These are phyloP conservation scores for Farysia itapuensis DNA, from an alignment of 1,284 basidiomycete genomes.

Conservation along the genomic window DNA sequence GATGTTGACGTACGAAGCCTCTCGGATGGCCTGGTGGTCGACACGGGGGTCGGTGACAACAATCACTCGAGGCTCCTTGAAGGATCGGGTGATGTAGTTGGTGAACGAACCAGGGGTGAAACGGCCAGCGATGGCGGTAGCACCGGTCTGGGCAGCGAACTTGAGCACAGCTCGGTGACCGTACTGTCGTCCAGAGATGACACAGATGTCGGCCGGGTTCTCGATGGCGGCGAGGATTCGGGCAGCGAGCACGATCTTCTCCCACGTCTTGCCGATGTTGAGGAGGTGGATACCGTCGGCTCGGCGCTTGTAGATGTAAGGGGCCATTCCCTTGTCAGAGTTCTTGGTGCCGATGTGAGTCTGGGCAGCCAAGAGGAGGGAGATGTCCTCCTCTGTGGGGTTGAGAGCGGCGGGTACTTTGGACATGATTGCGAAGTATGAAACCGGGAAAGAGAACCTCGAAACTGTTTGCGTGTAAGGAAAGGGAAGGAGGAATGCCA, in stretches of 20 bases:
- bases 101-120: constrained; percentile 97
- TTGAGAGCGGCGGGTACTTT: constrained; percentile 90
- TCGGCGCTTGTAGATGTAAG: constrained; percentile 96
- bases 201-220: constrained; percentile 96
- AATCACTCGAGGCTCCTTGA: constrained; percentile 99
- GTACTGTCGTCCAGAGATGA: constrained; percentile 96
- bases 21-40: constrained; percentile 99
- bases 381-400: constrained; percentile 95
- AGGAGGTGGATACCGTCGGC: constrained; percentile 95
- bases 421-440: constrained; percentile 27
- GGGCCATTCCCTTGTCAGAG: constrained; percentile 97
- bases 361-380: constrained; percentile 90
- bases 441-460: constrained; percentile 28
- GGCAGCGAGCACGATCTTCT: constrained; percentile 72
- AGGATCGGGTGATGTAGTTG: constrained; percentile 99
- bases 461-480: constrained; percentile 39
- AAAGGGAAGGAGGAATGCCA: constrained; percentile 10
- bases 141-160: constrained; percentile 95
- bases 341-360: constrained; percentile 87
- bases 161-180: constrained; percentile 99
- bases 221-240: constrained; percentile 68
- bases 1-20: constrained; percentile 99
- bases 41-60: constrained; percentile 98
- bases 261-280: constrained; percentile 99
- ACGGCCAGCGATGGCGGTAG: constrained; percentile 95